Evolutionary conservation across 2,329 filamentous ascomycete species (phyloP).

Genomic region (Escovopsis sp.): DNA sequence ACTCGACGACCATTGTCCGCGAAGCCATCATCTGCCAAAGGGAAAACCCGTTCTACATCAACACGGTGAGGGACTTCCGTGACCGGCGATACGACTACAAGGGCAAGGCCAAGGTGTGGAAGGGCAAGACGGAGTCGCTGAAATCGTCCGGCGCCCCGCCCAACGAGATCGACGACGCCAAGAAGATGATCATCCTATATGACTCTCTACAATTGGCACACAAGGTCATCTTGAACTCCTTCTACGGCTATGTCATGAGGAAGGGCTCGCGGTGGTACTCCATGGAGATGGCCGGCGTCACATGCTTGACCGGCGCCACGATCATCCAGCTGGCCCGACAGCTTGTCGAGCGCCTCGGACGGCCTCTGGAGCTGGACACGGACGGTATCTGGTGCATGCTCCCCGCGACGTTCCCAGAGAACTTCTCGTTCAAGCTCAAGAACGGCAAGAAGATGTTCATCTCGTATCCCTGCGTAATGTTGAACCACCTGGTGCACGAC

Average conservation of each 20-base stretch:
- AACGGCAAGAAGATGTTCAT: slow-evolving; percentile 94
- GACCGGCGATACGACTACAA: slow-evolving; percentile 98
- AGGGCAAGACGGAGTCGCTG: slow-evolving; percentile 79
- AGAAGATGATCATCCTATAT: slow-evolving; percentile 96
- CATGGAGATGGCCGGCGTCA: slow-evolving; percentile 98
- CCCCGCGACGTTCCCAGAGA: slow-evolving; percentile 89
- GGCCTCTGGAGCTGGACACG: slow-evolving; percentile 87
- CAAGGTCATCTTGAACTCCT: slow-evolving; percentile 98
- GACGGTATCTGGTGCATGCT: slow-evolving; percentile 99
- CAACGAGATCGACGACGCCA: slow-evolving; percentile 75
- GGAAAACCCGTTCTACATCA: slow-evolving; percentile 95
- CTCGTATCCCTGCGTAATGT: slow-evolving; percentile 96
- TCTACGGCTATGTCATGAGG: slow-evolving; percentile 98
- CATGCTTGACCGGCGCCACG: slow-evolving; percentile 84
- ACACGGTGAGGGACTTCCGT: slow-evolving; percentile 90
- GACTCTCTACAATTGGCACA: slow-evolving; percentile 94
- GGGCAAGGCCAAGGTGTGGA: slow-evolving; percentile 95
- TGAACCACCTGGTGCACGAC: slow-evolving; percentile 91
- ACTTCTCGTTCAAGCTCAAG: slow-evolving; percentile 85
- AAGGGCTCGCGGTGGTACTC: slow-evolving; percentile 99
- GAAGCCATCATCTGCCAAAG: slow-evolving; percentile 97
- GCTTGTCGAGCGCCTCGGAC: slow-evolving; percentile 81
- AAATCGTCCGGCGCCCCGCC: slow-evolving; percentile 66
- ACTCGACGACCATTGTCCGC: slow-evolving; percentile 77
- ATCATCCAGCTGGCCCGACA: slow-evolving; percentile 96